phyloP scores from a whole-genome alignment of 2,329 filamentous ascomycete genomes.

The Diplodia seriata region DNA sequence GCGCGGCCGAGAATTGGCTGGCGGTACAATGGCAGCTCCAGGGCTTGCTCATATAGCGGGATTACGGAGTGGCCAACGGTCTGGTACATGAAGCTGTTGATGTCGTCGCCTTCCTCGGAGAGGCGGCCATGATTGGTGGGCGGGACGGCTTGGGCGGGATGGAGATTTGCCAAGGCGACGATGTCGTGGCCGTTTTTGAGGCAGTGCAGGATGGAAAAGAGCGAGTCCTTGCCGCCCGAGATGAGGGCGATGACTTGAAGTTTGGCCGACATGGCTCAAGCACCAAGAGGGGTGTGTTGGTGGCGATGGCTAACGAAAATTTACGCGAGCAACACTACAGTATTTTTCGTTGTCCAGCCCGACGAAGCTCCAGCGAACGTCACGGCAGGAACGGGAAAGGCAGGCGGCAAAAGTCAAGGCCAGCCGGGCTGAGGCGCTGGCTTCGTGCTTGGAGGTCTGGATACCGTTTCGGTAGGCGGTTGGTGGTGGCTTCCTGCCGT shows the following conservation, averaged over 20 bases:
- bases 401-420: not conserved
- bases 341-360: conserved; percentile 30
- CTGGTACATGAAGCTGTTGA: conserved; percentile 99
- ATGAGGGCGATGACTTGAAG: conserved; percentile 83
- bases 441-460: not conserved
- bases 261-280: conserved; percentile 20
- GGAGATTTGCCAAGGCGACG: conserved; percentile 87
- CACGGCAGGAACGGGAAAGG: not conserved
- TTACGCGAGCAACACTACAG: conserved; percentile 31
- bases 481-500: not conserved
- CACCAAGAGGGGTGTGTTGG: conserved; percentile 33
- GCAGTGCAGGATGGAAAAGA: conserved; percentile 92
- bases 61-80: conserved; percentile 90
- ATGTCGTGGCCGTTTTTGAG: conserved; percentile 82
- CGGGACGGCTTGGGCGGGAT: conserved; percentile 59
- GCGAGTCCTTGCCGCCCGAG: conserved; percentile 96
- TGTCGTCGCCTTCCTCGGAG: conserved; percentile 63
- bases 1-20: conserved; percentile 75
- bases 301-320: conserved; percentile 26
- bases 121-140: conserved; percentile 39
- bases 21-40: conserved; percentile 84
- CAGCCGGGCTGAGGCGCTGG: no score
- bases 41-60: conserved; percentile 80
- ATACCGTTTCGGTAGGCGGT: conserved; percentile 4
- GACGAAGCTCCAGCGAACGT: not conserved